phyloP scores from a whole-genome alignment of 805 yeast genomes.

The Sugiyamaella mastotermitis region DNA sequence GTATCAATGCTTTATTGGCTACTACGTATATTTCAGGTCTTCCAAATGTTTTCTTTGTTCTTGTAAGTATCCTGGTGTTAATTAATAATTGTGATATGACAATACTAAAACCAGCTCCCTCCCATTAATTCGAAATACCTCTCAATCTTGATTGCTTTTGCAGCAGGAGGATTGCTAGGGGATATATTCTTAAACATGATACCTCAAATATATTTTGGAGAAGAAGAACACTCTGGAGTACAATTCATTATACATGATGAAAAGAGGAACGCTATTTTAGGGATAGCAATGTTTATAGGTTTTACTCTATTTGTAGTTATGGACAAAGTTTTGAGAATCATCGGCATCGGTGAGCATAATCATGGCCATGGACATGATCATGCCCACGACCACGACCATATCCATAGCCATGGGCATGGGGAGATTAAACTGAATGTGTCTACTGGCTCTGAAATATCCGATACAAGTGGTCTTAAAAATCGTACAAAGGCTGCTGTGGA shows the following conservation, averaged over 20 bases:
- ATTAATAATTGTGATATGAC: too few relatives aligned
- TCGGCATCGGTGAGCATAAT: slow-evolving; percentile 29
- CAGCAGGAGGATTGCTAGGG: slow-evolving; percentile 70
- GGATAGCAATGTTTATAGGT: slow-evolving; percentile 54
- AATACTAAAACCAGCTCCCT: slow-evolving; percentile 57
- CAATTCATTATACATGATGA: slow-evolving; percentile 47
- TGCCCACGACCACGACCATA: slow-evolving; percentile 38
- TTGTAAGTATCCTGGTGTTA: neutral
- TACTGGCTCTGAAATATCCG: neutral
- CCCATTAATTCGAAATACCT: slow-evolving; percentile 46
- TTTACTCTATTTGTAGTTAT: slow-evolving; percentile 53
- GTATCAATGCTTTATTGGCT: slow-evolving; percentile 56
- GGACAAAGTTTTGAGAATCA: slow-evolving; percentile 54
- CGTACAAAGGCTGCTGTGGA: slow-evolving; percentile 4
- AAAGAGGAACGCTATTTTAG: slow-evolving; percentile 42
- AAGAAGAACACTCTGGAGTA: slow-evolving; percentile 34
- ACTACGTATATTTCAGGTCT: slow-evolving; percentile 60
- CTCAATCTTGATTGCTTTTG: slow-evolving; percentile 58
- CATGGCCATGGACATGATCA: slow-evolving; percentile 39
- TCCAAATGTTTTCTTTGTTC: slow-evolving; percentile 50
- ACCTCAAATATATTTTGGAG: slow-evolving; percentile 62
- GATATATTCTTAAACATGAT: slow-evolving; percentile 67
- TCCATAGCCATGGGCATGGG: slow-evolving; percentile 20
- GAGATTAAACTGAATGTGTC: neutral
- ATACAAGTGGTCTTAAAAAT: neutral